phyloP scores from a whole-genome alignment of 108 stramenopile genomes.

The Cyclotella atomus region DNA sequence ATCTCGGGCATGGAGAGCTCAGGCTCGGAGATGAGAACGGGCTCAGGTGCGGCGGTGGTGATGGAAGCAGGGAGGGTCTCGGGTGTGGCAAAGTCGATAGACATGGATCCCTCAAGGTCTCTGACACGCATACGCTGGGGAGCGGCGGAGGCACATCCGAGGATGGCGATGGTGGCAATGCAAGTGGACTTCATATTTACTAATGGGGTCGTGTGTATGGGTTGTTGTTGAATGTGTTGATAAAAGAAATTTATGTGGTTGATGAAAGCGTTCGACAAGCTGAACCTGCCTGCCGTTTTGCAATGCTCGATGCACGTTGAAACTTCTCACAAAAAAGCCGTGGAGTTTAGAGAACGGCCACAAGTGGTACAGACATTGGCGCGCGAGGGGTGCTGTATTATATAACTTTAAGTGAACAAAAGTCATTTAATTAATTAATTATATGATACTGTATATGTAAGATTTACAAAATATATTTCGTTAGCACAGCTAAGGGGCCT shows the following conservation, averaged over 20 bases:
- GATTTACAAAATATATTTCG: too few relatives aligned
- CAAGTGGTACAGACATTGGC: too few relatives aligned
- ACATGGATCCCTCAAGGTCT: slow-evolving; percentile 9
- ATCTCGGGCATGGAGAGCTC: background rate
- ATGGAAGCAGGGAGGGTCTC: background rate
- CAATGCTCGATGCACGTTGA: too few relatives aligned
- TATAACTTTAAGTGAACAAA: too few relatives aligned
- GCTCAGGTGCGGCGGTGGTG: background rate
- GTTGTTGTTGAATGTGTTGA: background rate
- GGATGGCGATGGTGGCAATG: slow-evolving; percentile 21
- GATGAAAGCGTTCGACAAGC: too few relatives aligned
- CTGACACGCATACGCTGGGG: slow-evolving; percentile 14
- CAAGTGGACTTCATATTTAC: slow-evolving; percentile 26
- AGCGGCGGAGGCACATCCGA: slow-evolving; percentile 22
- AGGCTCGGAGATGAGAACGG: background rate
- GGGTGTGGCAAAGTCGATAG: too few relatives aligned
- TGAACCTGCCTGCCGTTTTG: too few relatives aligned
- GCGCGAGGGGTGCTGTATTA: too few relatives aligned
- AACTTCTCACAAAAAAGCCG: too few relatives aligned
- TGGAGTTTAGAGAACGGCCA: too few relatives aligned
- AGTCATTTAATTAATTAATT: too few relatives aligned
- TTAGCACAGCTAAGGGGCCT: background rate
- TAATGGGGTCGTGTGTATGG: background rate
- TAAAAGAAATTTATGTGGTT: background rate
- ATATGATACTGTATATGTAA: too few relatives aligned